phyloP scores from a whole-genome alignment of 768 basidiomycete genomes.

The Rhodotorula diobovata region DNA sequence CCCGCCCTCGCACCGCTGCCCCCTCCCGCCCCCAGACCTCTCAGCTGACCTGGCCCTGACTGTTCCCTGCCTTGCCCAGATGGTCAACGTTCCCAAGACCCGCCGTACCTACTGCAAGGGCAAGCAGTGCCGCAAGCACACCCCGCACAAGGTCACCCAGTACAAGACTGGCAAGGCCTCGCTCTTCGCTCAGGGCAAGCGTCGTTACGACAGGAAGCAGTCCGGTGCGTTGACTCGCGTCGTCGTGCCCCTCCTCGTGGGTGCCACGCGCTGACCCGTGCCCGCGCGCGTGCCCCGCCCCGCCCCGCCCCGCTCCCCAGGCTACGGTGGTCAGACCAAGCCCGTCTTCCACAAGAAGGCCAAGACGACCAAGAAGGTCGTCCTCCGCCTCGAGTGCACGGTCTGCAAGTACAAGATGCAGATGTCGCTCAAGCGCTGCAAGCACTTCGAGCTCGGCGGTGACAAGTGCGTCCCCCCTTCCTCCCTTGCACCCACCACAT shows the following conservation, averaged over 20 bases:
- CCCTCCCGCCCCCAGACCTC: too few relatives aligned
- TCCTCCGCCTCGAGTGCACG: slow-evolving; percentile 94
- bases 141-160: slow-evolving; percentile 98
- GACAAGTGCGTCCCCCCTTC: slow-evolving; percentile 61
- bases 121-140: slow-evolving; percentile 95
- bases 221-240: slow-evolving; percentile 51
- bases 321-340: slow-evolving; percentile 99
- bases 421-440: slow-evolving; percentile 93
- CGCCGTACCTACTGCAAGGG: slow-evolving; percentile 98
- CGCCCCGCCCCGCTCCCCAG: slow-evolving; percentile 42
- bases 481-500: too few relatives aligned
- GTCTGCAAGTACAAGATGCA: slow-evolving; percentile 97
- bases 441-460: slow-evolving; percentile 99
- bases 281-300: too few relatives aligned
- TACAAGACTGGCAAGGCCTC: slow-evolving; percentile 99
- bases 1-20: neutral
- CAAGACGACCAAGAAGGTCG: slow-evolving; percentile 99
- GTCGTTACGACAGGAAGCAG: slow-evolving; percentile 99
- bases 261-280: slow-evolving; percentile 22
- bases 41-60: neutral
- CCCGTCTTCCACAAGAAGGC: slow-evolving; percentile 99
- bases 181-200: slow-evolving; percentile 96
- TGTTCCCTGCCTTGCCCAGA: slow-evolving; percentile 45
- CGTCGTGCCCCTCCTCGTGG: neutral
- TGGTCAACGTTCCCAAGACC: slow-evolving; percentile 98